A percentile compares a stretch with the other conserved stretches of the same genome.
Conservation (phyloP, 352 stramenopile genomes). For the Pseudoperonospora humuli region DNA sequence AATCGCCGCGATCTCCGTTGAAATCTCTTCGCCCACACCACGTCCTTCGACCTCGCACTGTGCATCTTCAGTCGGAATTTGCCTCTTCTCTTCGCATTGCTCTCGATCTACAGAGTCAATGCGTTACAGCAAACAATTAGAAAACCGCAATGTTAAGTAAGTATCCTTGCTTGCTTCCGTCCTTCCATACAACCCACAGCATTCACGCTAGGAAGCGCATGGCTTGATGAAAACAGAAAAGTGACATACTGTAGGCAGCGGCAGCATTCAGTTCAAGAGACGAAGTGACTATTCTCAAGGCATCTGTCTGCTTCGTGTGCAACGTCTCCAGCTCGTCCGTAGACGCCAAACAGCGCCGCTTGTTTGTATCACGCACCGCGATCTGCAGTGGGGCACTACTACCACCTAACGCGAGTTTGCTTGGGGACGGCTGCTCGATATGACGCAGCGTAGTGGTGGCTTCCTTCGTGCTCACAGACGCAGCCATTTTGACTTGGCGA, state of each 20-base stretch:
- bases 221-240: not conserved
- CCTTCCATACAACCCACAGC: not conserved
- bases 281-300: no score
- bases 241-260: constrained; percentile 5
- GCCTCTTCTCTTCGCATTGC: constrained; percentile 4
- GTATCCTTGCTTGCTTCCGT: no score
- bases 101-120: not conserved
- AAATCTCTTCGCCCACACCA: not conserved
- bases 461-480: constrained; percentile 10
- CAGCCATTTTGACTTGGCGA: constrained; percentile 1
- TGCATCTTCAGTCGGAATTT: not conserved
- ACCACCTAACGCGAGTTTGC: not conserved
- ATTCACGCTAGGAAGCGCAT: not conserved
- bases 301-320: constrained; percentile 12
- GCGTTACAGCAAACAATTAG: no score
- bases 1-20: constrained; percentile 21
- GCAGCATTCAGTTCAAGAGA: not conserved
- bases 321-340: constrained; percentile 2
- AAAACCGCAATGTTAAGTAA: no score
- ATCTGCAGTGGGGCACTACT: not conserved
- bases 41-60: not conserved
- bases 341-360: constrained; percentile 13
- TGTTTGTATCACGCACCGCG: constrained; percentile 16
- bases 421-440: constrained; percentile 5
- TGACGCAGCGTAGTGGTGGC: constrained; percentile 4